Percentiles rank a stretch among this genome's conserved stretches.
phyloP scores from a whole-genome alignment of 139 green algal species.

The Mesostigma viride region DNA sequence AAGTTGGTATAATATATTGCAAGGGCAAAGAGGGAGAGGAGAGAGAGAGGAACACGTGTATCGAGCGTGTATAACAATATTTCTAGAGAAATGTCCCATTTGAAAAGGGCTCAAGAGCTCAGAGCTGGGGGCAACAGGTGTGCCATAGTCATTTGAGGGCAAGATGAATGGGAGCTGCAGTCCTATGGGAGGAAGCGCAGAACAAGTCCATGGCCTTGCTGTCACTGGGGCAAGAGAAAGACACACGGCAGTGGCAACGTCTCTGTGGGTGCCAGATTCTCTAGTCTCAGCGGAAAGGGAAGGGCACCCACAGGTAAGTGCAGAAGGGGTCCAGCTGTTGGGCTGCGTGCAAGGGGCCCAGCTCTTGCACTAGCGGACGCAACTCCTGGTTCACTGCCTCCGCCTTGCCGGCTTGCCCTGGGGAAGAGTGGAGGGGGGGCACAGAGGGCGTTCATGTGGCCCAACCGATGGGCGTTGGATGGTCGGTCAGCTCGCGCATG shows the following conservation, averaged over 20 bases:
- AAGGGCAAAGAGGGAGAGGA: too few species aligned
- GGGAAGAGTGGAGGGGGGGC: too few species aligned
- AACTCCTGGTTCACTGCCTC: conserved; percentile 49
- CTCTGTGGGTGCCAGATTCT: background rate
- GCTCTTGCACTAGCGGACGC: conserved; percentile 38
- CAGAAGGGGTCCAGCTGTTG: conserved; percentile 16
- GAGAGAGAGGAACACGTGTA: too few species aligned
- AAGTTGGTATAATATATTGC: too few species aligned
- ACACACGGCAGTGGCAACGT: background rate
- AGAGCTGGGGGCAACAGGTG: background rate
- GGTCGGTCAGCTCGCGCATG: too few species aligned
- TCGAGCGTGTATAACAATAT: too few species aligned
- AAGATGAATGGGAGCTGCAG: background rate
- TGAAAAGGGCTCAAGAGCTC: background rate
- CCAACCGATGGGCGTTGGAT: too few species aligned
- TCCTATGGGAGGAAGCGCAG: background rate
- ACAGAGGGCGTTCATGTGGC: too few species aligned
- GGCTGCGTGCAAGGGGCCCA: conserved; percentile 3
- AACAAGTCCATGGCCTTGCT: background rate
- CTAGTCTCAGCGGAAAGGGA: background rate
- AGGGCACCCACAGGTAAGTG: conserved; percentile 8
- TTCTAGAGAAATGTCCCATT: too few species aligned
- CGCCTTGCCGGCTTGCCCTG: conserved; percentile 31
- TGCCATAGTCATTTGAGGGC: background rate
- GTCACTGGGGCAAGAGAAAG: background rate